Conservation (phyloP, 2,329 filamentous ascomycete species). For the Chalaropsis thielavioides region DNA sequence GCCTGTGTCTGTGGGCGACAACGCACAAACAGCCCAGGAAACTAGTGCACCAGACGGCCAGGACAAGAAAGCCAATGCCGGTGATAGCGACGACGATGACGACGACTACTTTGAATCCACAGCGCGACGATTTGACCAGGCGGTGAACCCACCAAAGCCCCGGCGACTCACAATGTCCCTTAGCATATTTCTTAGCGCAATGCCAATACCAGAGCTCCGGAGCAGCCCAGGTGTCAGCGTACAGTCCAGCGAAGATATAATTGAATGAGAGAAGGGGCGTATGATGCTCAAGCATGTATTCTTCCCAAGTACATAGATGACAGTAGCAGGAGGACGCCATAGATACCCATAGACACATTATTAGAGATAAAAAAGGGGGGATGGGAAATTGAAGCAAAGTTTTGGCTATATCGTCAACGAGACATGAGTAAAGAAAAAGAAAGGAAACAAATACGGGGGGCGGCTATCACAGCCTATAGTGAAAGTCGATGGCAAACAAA, state of each 20-base stretch:
- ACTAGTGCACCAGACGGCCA: background rate
- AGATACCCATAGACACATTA: slow-evolving; percentile 1
- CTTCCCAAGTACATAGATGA: background rate
- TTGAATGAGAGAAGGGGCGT: slow-evolving; percentile 9
- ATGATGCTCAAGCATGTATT: background rate
- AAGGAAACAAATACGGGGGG: background rate
- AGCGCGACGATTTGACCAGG: slow-evolving; percentile 41
- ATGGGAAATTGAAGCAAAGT: background rate
- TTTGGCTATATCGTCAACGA: slow-evolving; percentile 6
- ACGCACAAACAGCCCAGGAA: background rate
- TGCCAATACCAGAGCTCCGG: slow-evolving; percentile 41
- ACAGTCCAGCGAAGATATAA: slow-evolving; percentile 30
- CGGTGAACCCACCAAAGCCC: slow-evolving; percentile 33
- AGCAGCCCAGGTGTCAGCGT: slow-evolving; percentile 32
- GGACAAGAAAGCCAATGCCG: slow-evolving; percentile 17
- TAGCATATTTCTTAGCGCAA: slow-evolving; percentile 44
- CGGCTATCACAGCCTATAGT: background rate
- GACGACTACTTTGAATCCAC: slow-evolving; percentile 42
- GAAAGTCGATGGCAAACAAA: background rate
- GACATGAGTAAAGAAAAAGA: background rate
- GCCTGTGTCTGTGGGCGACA: background rate
- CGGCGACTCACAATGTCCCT: slow-evolving; percentile 38
- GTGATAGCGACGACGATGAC: slow-evolving; percentile 22
- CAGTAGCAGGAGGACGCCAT: background rate
- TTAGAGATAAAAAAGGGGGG: background rate